Base-by-base conservation (phyloP, 441 rosid species). In the Adansonia gregorii region DNA sequence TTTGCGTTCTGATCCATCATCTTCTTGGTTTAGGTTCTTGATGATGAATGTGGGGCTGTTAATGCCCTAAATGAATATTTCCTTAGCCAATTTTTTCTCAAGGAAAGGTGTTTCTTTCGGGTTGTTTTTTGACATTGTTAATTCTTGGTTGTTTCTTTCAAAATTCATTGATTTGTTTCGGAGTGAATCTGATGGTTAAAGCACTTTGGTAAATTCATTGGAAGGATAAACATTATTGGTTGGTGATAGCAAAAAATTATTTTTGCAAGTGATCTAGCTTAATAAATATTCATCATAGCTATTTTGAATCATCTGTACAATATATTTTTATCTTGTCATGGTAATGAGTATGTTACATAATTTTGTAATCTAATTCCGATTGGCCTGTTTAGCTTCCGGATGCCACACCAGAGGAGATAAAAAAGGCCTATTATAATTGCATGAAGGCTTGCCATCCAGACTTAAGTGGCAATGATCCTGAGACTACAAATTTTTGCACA, bases 381-480 rank as follows among this genome's bases (percentile, higher is more conserved):
- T 24, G 27, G 39, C 48, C 49, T 41, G n/a, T 79, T 72, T 64
- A 95, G 99, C 92, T 89, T 76, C 97, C 98, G 51, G 95, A 94
- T 89, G 97, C 99, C n/a, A 88, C 95, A 14, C 93, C 85, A 6
- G 92, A 78, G 54, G 94, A 95, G 90, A 95, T 95, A 58, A 95
- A 92, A 90, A 90, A 90, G 83, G 97, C 99, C 0, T 94, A 95
- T 76, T 94, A 95, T 83, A 95, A 91, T 73, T 95, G 98, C 91
- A 95, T 95, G 97, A 95, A 92, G 81, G 89, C 91, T 64, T 95
- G 99, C 4, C 99, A 94, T 88, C 98, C 99, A 2, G 99, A 95
- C 39, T 85, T 95, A 83, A 95, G 97, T 65, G 99, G 98, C 3
- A 70, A 90, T 76, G 92, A 90, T 74, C 83, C 92, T 0, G 97